These are phyloP conservation scores for Furculomyces boomerangus DNA, from an alignment of 371 early-diverging fungal species.

Conservation along the genomic window DNA sequence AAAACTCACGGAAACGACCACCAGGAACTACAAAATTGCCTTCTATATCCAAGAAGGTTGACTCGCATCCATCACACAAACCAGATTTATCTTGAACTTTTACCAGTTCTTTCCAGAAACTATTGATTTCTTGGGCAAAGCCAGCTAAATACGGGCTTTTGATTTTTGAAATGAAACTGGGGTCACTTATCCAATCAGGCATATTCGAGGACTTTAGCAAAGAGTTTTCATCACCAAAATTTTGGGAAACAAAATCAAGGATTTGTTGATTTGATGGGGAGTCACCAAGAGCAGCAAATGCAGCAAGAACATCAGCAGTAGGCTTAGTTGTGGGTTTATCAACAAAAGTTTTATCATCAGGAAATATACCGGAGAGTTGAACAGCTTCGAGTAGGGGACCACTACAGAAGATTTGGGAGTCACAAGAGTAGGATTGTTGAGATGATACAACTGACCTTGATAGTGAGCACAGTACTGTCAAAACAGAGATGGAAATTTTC, in stretches of 20 bases:
- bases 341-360: slow-evolving; percentile 51
- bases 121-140: slow-evolving; percentile 30
- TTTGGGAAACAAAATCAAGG: slow-evolving; percentile 29
- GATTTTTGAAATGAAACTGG: slow-evolving; percentile 30
- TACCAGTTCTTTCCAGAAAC: slow-evolving; percentile 39
- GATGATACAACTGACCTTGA: too few species aligned
- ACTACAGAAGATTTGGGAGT: slow-evolving; percentile 50
- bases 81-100: slow-evolving; percentile 27
- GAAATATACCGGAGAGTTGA: slow-evolving; percentile 34
- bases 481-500: too few species aligned
- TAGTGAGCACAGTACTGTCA: too few species aligned
- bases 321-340: slow-evolving; percentile 40
- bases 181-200: slow-evolving; percentile 14
- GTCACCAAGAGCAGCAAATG: slow-evolving; percentile 30
- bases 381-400: slow-evolving; percentile 39
- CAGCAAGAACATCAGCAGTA: slow-evolving; percentile 27
- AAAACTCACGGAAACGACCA: slow-evolving; percentile 74
- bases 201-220: slow-evolving; percentile 23
- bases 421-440: too few species aligned
- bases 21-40: slow-evolving; percentile 75
- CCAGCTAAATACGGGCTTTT: slow-evolving; percentile 27
- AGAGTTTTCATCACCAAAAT: slow-evolving; percentile 35
- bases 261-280: slow-evolving; percentile 28
- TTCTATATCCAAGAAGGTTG: slow-evolving; percentile 31
- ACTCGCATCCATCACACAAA: slow-evolving; percentile 33